A percentile compares a stretch with the other conserved stretches of the same genome.
phyloP scores from a whole-genome alignment of 2,329 filamentous ascomycete species.

The Aspergillus tamarii region DNA sequence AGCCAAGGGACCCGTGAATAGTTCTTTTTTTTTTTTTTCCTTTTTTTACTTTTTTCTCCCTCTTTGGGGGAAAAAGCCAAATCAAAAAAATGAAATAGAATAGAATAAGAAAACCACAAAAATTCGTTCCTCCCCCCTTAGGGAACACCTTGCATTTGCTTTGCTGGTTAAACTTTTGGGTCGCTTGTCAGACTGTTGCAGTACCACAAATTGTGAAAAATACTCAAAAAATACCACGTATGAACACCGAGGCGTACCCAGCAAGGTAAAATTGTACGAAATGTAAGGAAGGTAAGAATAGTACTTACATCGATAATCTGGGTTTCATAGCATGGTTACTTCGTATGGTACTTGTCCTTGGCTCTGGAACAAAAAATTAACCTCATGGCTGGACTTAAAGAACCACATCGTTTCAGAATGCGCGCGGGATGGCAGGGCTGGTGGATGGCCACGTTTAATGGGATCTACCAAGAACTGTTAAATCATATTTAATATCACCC shows the following conservation, averaged over 20 bases:
- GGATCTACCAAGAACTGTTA: slow-evolving; percentile 15
- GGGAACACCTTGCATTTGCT: slow-evolving; percentile 6
- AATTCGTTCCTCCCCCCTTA: not conserved
- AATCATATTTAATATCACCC: slow-evolving; percentile 1
- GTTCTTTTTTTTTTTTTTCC: not conserved
- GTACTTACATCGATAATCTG: not conserved
- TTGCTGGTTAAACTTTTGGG: slow-evolving; percentile 7
- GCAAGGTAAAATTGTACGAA: not conserved
- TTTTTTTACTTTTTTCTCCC: not conserved
- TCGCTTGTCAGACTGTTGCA: slow-evolving; percentile 11
- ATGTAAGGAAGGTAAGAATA: not conserved
- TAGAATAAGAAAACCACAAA: not conserved
- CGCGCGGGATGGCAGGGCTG: slow-evolving; percentile 15
- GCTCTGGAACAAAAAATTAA: not conserved
- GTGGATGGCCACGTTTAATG: slow-evolving; percentile 13
- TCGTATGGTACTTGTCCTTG: not conserved
- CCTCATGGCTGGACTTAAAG: slow-evolving; percentile 14
- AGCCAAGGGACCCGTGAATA: not conserved
- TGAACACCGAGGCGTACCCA: not conserved
- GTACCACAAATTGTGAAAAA: slow-evolving; percentile 1
- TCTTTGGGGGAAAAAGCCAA: not conserved
- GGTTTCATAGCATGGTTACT: not conserved
- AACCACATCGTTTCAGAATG: slow-evolving; percentile 17
- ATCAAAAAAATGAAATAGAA: not conserved
- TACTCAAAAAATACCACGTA: not conserved